Conservation (phyloP, 305 asterid genomes). For the Fraxinus velutina region DNA sequence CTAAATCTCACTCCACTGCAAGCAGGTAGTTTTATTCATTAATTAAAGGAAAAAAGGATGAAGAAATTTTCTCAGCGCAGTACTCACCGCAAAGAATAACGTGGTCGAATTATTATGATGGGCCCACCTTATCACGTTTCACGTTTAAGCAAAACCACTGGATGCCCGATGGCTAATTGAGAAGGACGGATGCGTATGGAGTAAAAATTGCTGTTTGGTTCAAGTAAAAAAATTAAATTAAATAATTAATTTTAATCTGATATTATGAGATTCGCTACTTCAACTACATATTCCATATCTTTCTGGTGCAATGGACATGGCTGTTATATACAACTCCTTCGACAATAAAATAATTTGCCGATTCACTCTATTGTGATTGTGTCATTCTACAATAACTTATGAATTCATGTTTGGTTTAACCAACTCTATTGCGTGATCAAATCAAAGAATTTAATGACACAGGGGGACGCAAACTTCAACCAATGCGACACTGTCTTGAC, state of each 20-base stretch:
- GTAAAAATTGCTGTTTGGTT: not conserved
- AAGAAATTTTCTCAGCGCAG: not conserved
- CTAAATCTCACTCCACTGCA: not conserved
- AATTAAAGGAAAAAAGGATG: not conserved
- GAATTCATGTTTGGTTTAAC: not conserved
- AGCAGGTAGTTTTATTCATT: not conserved
- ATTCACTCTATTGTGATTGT: not conserved
- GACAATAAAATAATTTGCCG: no score
- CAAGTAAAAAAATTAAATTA: no score
- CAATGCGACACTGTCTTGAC: not conserved
- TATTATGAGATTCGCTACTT: no score
- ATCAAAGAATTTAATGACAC: not conserved
- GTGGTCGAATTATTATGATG: not conserved
- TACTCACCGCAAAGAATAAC: not conserved
- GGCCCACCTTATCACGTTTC: not conserved
- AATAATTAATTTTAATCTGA: no score
- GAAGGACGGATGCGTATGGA: not conserved
- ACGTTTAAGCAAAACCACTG: not conserved
- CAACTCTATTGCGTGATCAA: not conserved
- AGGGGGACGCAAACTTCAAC: not conserved
- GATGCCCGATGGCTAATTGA: not conserved
- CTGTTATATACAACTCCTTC: not conserved
- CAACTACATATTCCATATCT: not conserved
- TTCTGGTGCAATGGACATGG: not conserved
- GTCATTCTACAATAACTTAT: not conserved